phyloP scores from a whole-genome alignment of 148 eudicot species.

The Vaccinium corymbosum region DNA sequence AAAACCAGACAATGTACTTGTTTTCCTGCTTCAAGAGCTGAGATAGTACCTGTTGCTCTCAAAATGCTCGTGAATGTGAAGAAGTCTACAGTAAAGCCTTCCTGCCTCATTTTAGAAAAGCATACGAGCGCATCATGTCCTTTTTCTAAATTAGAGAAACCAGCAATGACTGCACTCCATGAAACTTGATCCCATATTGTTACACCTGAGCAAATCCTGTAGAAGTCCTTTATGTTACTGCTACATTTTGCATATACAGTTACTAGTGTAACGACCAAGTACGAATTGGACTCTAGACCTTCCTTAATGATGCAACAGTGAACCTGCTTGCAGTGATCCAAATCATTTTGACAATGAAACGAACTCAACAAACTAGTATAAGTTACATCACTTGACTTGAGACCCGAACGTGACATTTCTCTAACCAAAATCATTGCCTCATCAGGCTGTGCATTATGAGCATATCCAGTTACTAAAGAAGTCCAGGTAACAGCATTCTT shows the following conservation, averaged over 20 bases:
- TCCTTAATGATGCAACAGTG: slow-evolving; percentile 37
- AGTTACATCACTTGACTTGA: slow-evolving; percentile 36
- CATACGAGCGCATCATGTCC: slow-evolving; percentile 36
- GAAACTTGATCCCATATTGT: slow-evolving; percentile 47
- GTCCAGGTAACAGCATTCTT: slow-evolving; percentile 51
- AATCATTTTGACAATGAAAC: slow-evolving; percentile 37
- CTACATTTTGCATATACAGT: slow-evolving; percentile 45
- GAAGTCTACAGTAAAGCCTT: slow-evolving; percentile 36
- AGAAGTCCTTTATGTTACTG: slow-evolving; percentile 35
- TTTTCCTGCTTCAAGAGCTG: slow-evolving; percentile 44
- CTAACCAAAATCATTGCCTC: slow-evolving; percentile 46
- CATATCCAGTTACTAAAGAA: slow-evolving; percentile 47
- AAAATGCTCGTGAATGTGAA: slow-evolving; percentile 44
- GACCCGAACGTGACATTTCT: slow-evolving; percentile 40
- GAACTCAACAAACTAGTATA: slow-evolving; percentile 52
- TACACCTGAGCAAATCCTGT: slow-evolving; percentile 30
- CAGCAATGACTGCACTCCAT: slow-evolving; percentile 61
- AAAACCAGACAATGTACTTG: slow-evolving; percentile 44
- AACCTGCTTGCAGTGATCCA: slow-evolving; percentile 46
- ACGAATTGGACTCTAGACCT: slow-evolving; percentile 39
- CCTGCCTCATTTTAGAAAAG: slow-evolving; percentile 46
- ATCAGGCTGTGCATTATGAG: slow-evolving; percentile 29
- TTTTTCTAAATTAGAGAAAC: slow-evolving; percentile 43
- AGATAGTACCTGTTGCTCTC: slow-evolving; percentile 35
- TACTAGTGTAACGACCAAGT: slow-evolving; percentile 39